These are phyloP conservation scores for Saccharomycopsis selenospora DNA, from an alignment of 805 yeast genomes.

Conservation along the genomic window DNA sequence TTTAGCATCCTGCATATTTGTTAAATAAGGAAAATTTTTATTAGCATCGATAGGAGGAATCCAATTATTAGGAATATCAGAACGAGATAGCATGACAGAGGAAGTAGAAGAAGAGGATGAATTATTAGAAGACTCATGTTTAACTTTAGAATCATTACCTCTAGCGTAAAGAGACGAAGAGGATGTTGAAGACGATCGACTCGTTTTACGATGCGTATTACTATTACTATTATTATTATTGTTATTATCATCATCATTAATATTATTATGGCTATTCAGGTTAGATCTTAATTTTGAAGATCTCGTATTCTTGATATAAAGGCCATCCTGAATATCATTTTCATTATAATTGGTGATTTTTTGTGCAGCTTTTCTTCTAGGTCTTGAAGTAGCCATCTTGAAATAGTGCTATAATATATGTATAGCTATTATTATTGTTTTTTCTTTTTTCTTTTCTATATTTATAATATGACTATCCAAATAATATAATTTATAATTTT, in stretches of 20 bases:
- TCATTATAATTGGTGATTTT: slow-evolving; percentile 18
- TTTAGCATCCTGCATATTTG: slow-evolving; percentile 5
- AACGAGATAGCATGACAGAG: background rate
- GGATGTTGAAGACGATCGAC: background rate
- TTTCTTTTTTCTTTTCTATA: too few relatives aligned
- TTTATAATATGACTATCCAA: too few relatives aligned
- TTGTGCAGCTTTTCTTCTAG: slow-evolving; percentile 19
- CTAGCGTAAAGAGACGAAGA: background rate
- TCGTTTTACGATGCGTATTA: background rate
- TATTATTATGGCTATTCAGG: background rate
- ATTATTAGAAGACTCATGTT: background rate
- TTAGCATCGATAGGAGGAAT: slow-evolving; percentile 9
- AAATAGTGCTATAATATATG: too few relatives aligned
- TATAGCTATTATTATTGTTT: too few relatives aligned
- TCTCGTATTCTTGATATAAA: too few relatives aligned
- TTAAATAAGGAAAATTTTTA: slow-evolving; percentile 10
- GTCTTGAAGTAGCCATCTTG: slow-evolving; percentile 9
- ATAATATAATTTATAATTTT: too few relatives aligned
- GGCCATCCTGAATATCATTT: slow-evolving; percentile 4
- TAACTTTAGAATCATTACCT: background rate
- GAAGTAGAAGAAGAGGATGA: background rate
- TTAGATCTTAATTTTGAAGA: background rate
- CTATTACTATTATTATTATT: background rate
- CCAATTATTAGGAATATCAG: slow-evolving; percentile 19
- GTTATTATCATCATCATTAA: background rate